Base-by-base conservation (phyloP, 2,329 filamentous ascomycete genomes). In the Annulohypoxylon truncatum region DNA sequence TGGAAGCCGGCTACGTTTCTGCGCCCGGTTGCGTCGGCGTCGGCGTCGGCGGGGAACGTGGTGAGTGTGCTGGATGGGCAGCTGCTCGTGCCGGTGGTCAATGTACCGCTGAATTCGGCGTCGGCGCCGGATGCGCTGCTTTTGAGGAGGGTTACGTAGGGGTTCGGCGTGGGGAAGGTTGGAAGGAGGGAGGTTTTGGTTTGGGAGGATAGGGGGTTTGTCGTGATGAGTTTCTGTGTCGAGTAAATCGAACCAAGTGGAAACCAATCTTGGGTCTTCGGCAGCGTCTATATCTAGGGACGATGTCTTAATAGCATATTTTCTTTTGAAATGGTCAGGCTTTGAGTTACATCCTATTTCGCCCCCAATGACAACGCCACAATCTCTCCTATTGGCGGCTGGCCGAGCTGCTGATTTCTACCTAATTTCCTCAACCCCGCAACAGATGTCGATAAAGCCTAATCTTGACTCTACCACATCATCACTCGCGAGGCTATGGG, bases 1-100 rank as follows among this genome's bases (percentile, higher is more conserved):
- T 20, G 62, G 10, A 46, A 42, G 13, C 53, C 61, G 6, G 54
- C 33, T 40, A 58, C 61, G 5, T 8, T 65, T 7, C 31, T 54
- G 31, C 51, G 5, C 26, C 51, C 64, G 0, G 42, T 53, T 22
- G 20, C 47, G 22, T 31, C 59, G 15, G 18, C 53, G 12, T n/a
- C n/a, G n/a, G n/a, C n/a, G n/a, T n/a, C n/a, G n/a, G 26, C 20
- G 22, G 15, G n/a, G 8, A n/a, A n/a, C n/a, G 50, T 22, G 4
- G 24, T 46, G 0, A 18, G n/a, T 24, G 13, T 40, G 4, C n/a
- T 15, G 7, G 10, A 20, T 3, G 35, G 15, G 29, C 50, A 5
- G 24, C 55, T 60, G 6, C 50, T 22, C 4, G 20, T 47, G 8
- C 22, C 22, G 13, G n/a, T 55, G 7, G 38, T 31, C 2, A 18